Evolutionary conservation across 371 early-diverging fungal species (phyloP), one percentile per base, ranked within the genome.

Genomic region (Zychaea mexicana): DNA sequence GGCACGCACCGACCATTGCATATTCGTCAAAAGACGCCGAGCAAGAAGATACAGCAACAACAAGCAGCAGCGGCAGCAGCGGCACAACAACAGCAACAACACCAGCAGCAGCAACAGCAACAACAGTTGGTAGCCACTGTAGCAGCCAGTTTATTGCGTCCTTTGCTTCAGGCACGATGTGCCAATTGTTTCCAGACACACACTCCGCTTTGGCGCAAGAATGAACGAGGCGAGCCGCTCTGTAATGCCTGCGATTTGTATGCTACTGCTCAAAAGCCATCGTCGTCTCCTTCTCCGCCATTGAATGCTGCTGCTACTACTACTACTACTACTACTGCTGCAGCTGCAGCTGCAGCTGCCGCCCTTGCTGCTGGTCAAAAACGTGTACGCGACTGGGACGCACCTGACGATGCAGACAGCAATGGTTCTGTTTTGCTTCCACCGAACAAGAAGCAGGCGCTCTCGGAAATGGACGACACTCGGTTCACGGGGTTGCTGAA

Each of bases 241-340:
- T 96, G 97, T 74, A 94, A 95, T 69, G 89, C 94, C 2, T 95
- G 96, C 61, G 92, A 92, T 8, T 74, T 96, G 21, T 95, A 95
- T 70, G 85, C 85, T 38, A 91, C 42, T n/a, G n/a, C n/a, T n/a
- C n/a, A n/a, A n/a, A n/a, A n/a, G n/a, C n/a, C n/a, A n/a, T n/a
- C n/a, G n/a, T n/a, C n/a, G n/a, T n/a, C n/a, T 42, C 42, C 42
- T 33, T 33, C 33, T 33, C 33, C 33, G 5, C 33, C 5, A 33
- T 12, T 8, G n/a, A 33, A 5, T 8, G 12, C 33, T 8, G 12
- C 33, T 8, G 12, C 33, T 17, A 7, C 13, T 17, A n/a, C 15
- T 17, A 12, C 42, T 17, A 42, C 7, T 8, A 33, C 33, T 8
- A 33, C 33, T 8, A 33, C 33, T 8, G 12, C 33, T 8, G 12